Evolutionary conservation across 208 protist species (phyloP), one percentile per base, ranked within the genome.

Genomic region (Crithidia sp.): DNA sequence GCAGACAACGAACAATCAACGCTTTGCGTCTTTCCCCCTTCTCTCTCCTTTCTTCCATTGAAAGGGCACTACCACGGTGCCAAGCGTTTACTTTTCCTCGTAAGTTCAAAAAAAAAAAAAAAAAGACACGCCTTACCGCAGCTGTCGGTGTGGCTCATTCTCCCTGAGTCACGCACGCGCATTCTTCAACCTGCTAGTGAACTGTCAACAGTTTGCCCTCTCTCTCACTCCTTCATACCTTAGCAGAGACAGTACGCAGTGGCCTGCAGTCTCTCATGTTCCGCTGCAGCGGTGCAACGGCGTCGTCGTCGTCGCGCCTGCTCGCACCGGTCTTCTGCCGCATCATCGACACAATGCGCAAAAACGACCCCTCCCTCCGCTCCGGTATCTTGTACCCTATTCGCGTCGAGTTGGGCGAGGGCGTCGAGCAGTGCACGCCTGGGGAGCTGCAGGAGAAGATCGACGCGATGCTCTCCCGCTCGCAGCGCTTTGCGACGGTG

Each of bases 351-450:
- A 58, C 67, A 10, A 88, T 93, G 82, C 89, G 91, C 3, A 77
- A 90, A 41, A 68, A 82, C 10, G 89, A 96, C 5, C 85, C 81
- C 6, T 91, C 81, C 79, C 84, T 82, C 39, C 85, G 87, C 8
- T 7, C 75, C 12, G 88, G 91, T 39, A 91, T 92, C 68, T 59
- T 94, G 10, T 96, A 92, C 74, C 89, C 89, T 10, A 93, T 94
- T 55, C 83, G 88, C 58, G 74, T 96, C 14, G 92, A 96, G 74
- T 76, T 96, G 10, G 92, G 92, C 50, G 40, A 85, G 3, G 81
- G 83, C 41, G 88, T 96, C 39, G 78, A 86, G 40, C 66, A 70
- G 14, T 92, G 86, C 70, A 90, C 84, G 0, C 83, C 85, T 10
- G 49, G 14, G 39, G 81, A 91, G 66, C 76, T 96, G 54, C 89